These are phyloP conservation scores for Delonix regia DNA, from an alignment of 306 rosid species.

Conservation along the genomic window DNA sequence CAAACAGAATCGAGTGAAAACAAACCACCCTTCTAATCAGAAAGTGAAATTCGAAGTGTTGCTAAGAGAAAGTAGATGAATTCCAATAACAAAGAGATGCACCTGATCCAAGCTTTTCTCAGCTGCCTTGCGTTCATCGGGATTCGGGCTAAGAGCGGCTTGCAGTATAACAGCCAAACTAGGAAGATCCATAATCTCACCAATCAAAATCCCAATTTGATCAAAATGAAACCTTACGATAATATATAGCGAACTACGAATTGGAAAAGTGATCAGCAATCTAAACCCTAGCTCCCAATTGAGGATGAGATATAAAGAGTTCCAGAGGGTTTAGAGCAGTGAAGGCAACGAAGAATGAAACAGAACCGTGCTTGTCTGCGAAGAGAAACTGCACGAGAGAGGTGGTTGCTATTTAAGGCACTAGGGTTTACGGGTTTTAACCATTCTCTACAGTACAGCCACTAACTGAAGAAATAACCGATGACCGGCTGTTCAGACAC, in stretches of 20 bases:
- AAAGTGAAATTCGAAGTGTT: constrained; percentile 3
- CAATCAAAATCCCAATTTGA: constrained; percentile 16
- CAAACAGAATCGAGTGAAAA: constrained; percentile 1
- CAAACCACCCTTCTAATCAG: constrained; percentile 13
- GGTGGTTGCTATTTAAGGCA: constrained; percentile 56
- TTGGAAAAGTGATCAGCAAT: constrained; percentile 25
- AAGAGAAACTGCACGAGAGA: constrained; percentile 1
- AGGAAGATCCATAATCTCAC: constrained; percentile 75
- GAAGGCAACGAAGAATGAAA: constrained; percentile 39
- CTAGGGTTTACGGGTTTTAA: constrained; percentile 75
- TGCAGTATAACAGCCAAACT: constrained; percentile 77
- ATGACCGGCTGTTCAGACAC: not conserved
- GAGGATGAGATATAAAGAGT: not conserved
- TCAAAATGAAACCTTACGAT: not conserved
- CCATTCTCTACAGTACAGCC: not conserved
- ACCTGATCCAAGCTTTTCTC: constrained; percentile 95
- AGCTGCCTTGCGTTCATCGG: constrained; percentile 90
- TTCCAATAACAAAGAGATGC: not conserved
- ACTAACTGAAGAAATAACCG: not conserved
- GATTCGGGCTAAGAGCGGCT: constrained; percentile 93
- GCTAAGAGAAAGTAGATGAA: not conserved
- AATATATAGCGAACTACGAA: not conserved
- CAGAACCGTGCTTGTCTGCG: constrained; percentile 26
- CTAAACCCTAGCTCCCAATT: constrained; percentile 47
- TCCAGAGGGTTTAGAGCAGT: constrained; percentile 54